Evolutionary conservation across 257 asterid genomes (phyloP), one percentile per base, ranked within the genome.

Genomic region (Gardenia jasminoides): DNA sequence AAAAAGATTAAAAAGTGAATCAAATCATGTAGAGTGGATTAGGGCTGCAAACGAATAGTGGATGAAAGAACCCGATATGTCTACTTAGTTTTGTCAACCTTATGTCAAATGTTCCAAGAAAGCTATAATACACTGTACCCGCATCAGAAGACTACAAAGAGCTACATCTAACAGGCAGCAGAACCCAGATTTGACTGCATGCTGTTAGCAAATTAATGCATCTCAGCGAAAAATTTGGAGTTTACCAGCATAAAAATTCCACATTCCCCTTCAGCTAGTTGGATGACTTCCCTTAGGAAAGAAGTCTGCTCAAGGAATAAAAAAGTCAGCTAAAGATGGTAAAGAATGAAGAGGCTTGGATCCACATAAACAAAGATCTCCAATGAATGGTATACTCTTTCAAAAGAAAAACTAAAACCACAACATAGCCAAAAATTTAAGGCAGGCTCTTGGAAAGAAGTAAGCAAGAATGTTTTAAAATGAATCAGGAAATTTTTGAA

Each of bases 301-400:
- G 80, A 61, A 65, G 76, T 75, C 84, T 81, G 83, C 39, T 65
- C 75, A 41, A 79, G 70, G 72, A 83, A 70, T 76, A 70, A 70
- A 56, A 52, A 54, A 43, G 71, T 81, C 78, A 69, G 72, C 78
- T 30, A 59, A n/a, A 70, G 78, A 69, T 16, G 77, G 64, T 0
- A 28, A 48, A 31, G 72, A 80, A 39, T 47, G 76, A 54, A 70
- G 10, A 59, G 67, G 54, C 22, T 33, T 73, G 19, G 66, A 24
- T 52, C 62, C 17, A 71, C 28, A 48, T 20, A 71, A 30, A 48
- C 54, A 52, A 20, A 20, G 28, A 16, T 47, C 66, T 70, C 58
- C 0, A 41, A n/a, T 33, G 46, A 43, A 30, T 3, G 3, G 52
- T 22, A 48, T 31, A 31, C 20, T 54, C 66, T 50, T 30, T 20